Evolutionary conservation across 805 yeast species (phyloP), one percentile per base, ranked within the genome.

Genomic region (Ogataea trehaloabstinens): DNA sequence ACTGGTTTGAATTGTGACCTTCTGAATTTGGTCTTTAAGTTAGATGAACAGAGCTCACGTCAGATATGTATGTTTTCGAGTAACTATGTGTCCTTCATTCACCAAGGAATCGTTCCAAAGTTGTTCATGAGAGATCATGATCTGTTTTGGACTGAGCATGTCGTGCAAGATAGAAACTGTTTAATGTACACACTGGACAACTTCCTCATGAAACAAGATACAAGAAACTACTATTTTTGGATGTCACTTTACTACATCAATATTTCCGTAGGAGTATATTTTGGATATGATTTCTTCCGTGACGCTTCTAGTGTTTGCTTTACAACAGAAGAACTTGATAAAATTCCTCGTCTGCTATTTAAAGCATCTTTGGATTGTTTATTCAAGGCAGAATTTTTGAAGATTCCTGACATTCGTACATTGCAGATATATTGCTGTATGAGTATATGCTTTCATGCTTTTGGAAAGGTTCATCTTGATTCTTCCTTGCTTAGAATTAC

Each of bases 381-480:
- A 6, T 31, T 37, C 18, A 41, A 41, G 18, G 42, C 44, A n/a
- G 42, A 38, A 24, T 37, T 16, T 19, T 24, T 38, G 3, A 28
- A 25, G 25, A 31, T 18, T 3, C 44, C 42, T 7, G 44, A 41
- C 24, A 38, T 41, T 3, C 20, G 44, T 19, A 17, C 34, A 8
- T 10, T 41, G 7, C 44, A 41, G 18, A 28, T 38, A 8, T 41
- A 38, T 13, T 41, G 42, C 18, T 28, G 32, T 17, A 31, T 41
- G 38, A 32, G 34, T 32, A 2, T 33, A 13, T 41, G 43, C 38
- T 31, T 41, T n/a, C 44, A 41, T 22, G 38, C 44, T 2, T 38
- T 38, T 17, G 44, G 43, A 17, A 22, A 24, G 6, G 6, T 28
- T 7, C 21, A 30, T 4, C 11, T 40, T 16, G 37, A 40, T 25